These are phyloP conservation scores for Tripterygium wilfordii DNA, from an alignment of 177 flowering plant genomes.

Conservation along the genomic window DNA sequence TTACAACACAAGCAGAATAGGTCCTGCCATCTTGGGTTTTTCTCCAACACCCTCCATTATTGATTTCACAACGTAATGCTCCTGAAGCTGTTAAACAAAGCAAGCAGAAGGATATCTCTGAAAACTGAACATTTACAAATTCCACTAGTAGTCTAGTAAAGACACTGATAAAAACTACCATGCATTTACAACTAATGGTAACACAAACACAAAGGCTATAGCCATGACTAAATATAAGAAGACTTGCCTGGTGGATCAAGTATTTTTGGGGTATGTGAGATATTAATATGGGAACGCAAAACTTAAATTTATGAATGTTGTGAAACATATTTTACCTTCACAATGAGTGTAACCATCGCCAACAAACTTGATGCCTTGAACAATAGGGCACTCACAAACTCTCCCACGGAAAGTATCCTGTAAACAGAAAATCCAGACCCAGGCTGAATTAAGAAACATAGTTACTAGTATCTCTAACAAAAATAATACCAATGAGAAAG, in stretches of 20 bases:
- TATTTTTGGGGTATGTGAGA: too few relatives aligned
- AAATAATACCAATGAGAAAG: constrained; percentile 1
- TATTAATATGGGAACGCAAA: too few relatives aligned
- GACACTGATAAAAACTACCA: too few relatives aligned
- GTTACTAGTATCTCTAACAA: not conserved
- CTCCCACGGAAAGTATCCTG: constrained; percentile 97
- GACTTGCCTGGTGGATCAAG: too few relatives aligned
- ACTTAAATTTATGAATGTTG: too few relatives aligned
- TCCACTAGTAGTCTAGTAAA: too few relatives aligned
- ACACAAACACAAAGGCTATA: too few relatives aligned
- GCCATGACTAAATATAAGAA: too few relatives aligned
- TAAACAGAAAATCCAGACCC: not conserved
- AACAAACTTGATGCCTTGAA: constrained; percentile 73
- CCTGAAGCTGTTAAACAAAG: constrained; percentile 67
- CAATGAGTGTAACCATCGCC: constrained; percentile 97
- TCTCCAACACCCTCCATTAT: constrained; percentile 98
- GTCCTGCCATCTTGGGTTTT: constrained; percentile 52
- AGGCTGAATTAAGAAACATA: not conserved
- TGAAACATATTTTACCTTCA: constrained; percentile 53
- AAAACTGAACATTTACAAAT: not conserved
- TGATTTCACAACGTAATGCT: constrained; percentile 71
- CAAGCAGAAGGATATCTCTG: not conserved
- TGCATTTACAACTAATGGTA: too few relatives aligned
- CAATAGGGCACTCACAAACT: constrained; percentile 89
- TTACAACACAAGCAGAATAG: constrained; percentile 82